Evolutionary conservation across 1,139 yeast species (phyloP).

Genomic region (Zygoascus meyerae): DNA sequence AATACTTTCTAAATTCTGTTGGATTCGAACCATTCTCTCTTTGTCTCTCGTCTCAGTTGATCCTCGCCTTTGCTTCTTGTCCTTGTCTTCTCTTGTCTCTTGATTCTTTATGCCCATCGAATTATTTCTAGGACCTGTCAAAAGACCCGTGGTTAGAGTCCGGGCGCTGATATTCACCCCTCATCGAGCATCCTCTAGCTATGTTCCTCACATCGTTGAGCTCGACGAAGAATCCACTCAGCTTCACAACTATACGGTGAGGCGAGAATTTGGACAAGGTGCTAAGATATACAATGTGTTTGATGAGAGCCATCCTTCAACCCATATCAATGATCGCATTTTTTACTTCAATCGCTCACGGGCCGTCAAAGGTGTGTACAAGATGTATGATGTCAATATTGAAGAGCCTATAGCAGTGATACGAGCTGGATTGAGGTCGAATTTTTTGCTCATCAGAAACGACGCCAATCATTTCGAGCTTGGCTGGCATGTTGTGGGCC

Average conservation of each 20-base stretch:
- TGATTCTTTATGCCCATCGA: slow-evolving; percentile 48
- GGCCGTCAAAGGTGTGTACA: slow-evolving; percentile 61
- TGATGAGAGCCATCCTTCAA: slow-evolving; percentile 38
- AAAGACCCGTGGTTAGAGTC: slow-evolving; percentile 54
- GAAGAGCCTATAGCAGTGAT: slow-evolving; percentile 54
- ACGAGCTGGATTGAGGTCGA: slow-evolving; percentile 56
- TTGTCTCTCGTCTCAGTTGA: too few relatives aligned
- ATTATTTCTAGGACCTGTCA: slow-evolving; percentile 49
- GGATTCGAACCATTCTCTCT: too few relatives aligned
- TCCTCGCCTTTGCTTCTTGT: too few relatives aligned
- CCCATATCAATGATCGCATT: slow-evolving; percentile 34
- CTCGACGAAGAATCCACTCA: slow-evolving; percentile 30
- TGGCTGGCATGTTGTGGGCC: slow-evolving; percentile 60
- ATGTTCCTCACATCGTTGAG: slow-evolving; percentile 50
- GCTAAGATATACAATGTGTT: slow-evolving; percentile 51
- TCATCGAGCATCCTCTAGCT: slow-evolving; percentile 53
- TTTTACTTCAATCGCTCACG: slow-evolving; percentile 54
- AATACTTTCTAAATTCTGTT: too few relatives aligned
- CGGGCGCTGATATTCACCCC: slow-evolving; percentile 50
- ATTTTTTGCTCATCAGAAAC: slow-evolving; percentile 45
- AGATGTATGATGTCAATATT: slow-evolving; percentile 48
- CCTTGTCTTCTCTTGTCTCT: neutral
- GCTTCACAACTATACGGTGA: slow-evolving; percentile 41
- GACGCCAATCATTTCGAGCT: slow-evolving; percentile 50
- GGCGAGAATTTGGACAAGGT: slow-evolving; percentile 54